Percentiles rank a stretch among this genome's conserved stretches.
phyloP scores from a whole-genome alignment of 2,329 filamentous ascomycete genomes.

The Aureobasidium sp. region DNA sequence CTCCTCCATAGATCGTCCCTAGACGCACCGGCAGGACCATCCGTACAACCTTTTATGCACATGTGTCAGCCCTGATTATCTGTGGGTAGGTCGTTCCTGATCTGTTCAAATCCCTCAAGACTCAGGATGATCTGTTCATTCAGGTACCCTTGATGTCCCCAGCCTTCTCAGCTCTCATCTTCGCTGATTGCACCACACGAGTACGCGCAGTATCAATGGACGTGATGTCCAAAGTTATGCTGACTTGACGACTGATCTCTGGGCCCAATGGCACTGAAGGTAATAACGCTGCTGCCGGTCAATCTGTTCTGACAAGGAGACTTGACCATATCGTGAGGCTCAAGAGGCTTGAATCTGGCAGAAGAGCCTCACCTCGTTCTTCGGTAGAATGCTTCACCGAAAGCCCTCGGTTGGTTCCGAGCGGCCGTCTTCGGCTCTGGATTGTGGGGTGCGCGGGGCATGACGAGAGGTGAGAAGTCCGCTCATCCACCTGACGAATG shows the following conservation, averaged over 20 bases:
- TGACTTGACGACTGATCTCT: neutral
- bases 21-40: neutral
- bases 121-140: neutral
- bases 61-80: neutral
- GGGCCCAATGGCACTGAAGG: too few species aligned
- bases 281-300: too few species aligned
- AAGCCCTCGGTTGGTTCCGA: neutral
- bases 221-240: neutral
- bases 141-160: neutral
- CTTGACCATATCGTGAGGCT: too few species aligned
- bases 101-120: neutral
- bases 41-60: constrained; percentile 8
- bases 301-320: too few species aligned
- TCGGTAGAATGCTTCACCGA: neutral
- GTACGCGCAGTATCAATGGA: neutral
- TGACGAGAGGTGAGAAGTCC: constrained; percentile 7
- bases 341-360: neutral
- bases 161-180: neutral
- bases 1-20: neutral
- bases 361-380: neutral
- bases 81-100: neutral
- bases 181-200: neutral
- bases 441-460: constrained; percentile 5
- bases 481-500: constrained; percentile 7
- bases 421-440: neutral